A percentile compares a stretch with the other conserved stretches of the same genome.
Evolutionary conservation across 805 yeast genomes (phyloP).

Genomic region (Candida silvicultrix): DNA sequence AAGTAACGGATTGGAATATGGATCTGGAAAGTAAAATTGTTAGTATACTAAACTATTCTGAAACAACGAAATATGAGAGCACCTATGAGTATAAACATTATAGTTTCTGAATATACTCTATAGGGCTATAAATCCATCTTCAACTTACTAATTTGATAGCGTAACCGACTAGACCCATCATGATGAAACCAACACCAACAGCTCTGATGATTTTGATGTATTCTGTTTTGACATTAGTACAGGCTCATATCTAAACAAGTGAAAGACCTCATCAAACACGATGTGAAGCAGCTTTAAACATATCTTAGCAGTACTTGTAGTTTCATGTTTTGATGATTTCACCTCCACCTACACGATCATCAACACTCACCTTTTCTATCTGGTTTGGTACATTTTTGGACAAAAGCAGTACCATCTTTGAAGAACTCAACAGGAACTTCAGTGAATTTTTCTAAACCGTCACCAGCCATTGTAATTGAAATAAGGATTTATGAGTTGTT

Average conservation of each 20-base stretch:
- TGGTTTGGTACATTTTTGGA: slow-evolving; percentile 92
- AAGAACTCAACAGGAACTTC: slow-evolving; percentile 89
- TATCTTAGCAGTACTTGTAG: too few relatives aligned
- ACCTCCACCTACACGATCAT: neutral
- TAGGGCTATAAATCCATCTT: neutral
- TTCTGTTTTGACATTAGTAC: too few relatives aligned
- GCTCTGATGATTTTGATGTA: slow-evolving; percentile 86
- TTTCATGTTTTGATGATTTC: neutral
- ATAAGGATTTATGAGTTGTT: too few relatives aligned
- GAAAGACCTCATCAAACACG: too few relatives aligned
- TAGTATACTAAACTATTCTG: too few relatives aligned
- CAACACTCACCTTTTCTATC: slow-evolving; percentile 57
- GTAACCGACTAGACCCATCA: slow-evolving; percentile 98
- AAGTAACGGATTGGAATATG: slow-evolving; percentile 96
- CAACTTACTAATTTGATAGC: slow-evolving; percentile 67
- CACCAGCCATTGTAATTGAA: slow-evolving; percentile 31
- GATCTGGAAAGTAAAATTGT: slow-evolving; percentile 27
- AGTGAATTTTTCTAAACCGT: slow-evolving; percentile 67
- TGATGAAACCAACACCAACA: slow-evolving; percentile 92
- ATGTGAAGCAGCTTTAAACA: too few relatives aligned
- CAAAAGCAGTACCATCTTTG: slow-evolving; percentile 85
- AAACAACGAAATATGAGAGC: slow-evolving; percentile 9
- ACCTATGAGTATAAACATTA: neutral
- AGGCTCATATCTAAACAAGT: too few relatives aligned
- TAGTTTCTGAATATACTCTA: neutral